Evolutionary conservation across 2,329 filamentous ascomycete species (phyloP), one percentile per base, ranked within the genome.

Genomic region (Dendryphion nanum): DNA sequence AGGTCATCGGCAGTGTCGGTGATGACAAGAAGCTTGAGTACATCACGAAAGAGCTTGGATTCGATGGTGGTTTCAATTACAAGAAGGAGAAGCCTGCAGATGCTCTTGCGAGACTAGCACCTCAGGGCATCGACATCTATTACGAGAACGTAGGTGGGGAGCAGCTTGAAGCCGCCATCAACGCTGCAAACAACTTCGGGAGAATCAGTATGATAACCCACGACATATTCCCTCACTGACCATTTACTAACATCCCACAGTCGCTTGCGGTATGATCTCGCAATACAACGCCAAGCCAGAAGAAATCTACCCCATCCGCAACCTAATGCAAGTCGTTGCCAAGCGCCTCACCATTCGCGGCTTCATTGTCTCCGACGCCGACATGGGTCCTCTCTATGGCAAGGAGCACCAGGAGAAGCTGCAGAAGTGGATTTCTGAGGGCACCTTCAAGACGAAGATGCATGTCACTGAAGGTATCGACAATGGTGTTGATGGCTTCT

Each of bases 21-120:
- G 81, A 81, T 14, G 84, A 90, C 56, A 82, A 85, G 57, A 94
- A 95, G 73, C 73, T 89, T 17, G 79, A 85, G 15, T 93, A 82
- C 63, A 85, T 89, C 61, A 71, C 64, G 39, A 80, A 84, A 38
- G 81, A 85, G 33, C 75, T 89, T 21, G 74, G 75, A 18, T 89
- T 89, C 59, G 83, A 89, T 55, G 76, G 65, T 13, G 88, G 82
- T 6, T 93, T 91, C 71, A 93, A 94, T 74, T 94, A 94, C 76
- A 91, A 93, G 77, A 89, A 79, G 50, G 86, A 93, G 70, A 78
- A 76, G 50, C 77, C 86, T 0, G 59, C 67, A 1, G 82, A 83
- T 8, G 87, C 86, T 0, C 73, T 94, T 39, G 67, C 73, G 48
- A 76, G 85, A 41, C 74, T 93, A 14, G 85, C 85, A 0, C 86